A percentile compares a stretch with the other conserved stretches of the same genome.
Conservation (phyloP, 2,329 filamentous ascomycete genomes). For the Rosellinia necatrix region DNA sequence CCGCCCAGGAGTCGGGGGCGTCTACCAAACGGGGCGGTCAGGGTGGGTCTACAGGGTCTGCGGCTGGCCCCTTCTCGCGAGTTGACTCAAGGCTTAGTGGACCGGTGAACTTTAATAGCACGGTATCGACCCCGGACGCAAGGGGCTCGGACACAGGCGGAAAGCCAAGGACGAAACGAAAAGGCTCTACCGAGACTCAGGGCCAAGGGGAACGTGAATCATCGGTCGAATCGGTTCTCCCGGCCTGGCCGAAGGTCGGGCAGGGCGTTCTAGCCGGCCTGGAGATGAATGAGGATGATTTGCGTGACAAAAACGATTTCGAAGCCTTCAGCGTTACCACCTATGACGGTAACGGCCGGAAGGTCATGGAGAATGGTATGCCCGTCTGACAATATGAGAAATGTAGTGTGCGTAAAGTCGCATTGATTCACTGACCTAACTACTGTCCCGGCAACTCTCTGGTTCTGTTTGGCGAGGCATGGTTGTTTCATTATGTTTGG, state of each 20-base stretch:
- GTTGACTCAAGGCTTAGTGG: conserved; percentile 42
- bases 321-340: conserved; percentile 44
- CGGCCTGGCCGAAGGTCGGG: conserved; percentile 40
- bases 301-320: conserved; percentile 41
- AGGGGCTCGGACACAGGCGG: conserved; percentile 22
- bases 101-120: conserved; percentile 41
- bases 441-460: no score
- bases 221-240: conserved; percentile 38
- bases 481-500: no score
- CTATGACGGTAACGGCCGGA: conserved; percentile 40
- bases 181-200: conserved; percentile 21
- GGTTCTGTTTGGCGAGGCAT: no score
- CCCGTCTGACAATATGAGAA: conserved; percentile 23
- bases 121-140: conserved; percentile 10
- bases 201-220: conserved; percentile 31
- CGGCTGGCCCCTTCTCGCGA: conserved; percentile 40
- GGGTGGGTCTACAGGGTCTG: conserved; percentile 36
- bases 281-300: conserved; percentile 38
- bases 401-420: no score
- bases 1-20: conserved; percentile 41
- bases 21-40: conserved; percentile 34
- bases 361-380: conserved; percentile 41
- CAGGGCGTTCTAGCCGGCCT: conserved; percentile 38
- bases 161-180: conserved; percentile 24
- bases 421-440: no score